Evolutionary conservation across 345 rosid species (phyloP).

Genomic region (Rubroshorea leprosula): DNA sequence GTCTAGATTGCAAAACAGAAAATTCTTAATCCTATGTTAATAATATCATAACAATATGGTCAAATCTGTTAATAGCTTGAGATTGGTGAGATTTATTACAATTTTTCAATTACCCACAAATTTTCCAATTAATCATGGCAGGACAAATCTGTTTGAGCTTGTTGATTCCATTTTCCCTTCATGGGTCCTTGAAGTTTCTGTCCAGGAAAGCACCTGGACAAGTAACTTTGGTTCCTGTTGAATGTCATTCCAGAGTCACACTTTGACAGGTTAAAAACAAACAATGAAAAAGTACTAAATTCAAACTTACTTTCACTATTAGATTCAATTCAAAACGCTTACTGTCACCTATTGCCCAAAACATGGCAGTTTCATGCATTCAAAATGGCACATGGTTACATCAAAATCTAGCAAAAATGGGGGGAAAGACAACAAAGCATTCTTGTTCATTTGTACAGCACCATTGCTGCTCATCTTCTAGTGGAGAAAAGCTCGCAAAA

Average conservation of each 20-base stretch:
- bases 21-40: too few species aligned
- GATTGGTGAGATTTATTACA: too few species aligned
- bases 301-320: conserved; percentile 1
- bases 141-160: neutral
- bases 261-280: too few species aligned
- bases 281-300: neutral
- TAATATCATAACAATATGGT: too few species aligned
- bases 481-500: conserved; percentile 10
- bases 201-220: neutral
- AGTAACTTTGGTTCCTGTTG: neutral
- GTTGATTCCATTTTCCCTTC: conserved; percentile 4
- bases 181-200: conserved; percentile 6
- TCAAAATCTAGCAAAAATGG: neutral
- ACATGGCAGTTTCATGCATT: neutral
- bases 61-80: too few species aligned
- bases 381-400: conserved; percentile 1
- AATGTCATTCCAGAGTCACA: neutral
- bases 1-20: too few species aligned
- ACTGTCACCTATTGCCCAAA: conserved; percentile 1
- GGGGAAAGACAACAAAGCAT: conserved; percentile 1
- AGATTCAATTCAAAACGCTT: neutral
- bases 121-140: neutral
- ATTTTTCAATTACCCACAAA: too few species aligned
- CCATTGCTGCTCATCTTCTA: neutral
- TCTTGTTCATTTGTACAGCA: conserved; percentile 7